Evolutionary conservation across 2,329 filamentous ascomycete species (phyloP).

Genomic region (Aspergillus brasiliensis): DNA sequence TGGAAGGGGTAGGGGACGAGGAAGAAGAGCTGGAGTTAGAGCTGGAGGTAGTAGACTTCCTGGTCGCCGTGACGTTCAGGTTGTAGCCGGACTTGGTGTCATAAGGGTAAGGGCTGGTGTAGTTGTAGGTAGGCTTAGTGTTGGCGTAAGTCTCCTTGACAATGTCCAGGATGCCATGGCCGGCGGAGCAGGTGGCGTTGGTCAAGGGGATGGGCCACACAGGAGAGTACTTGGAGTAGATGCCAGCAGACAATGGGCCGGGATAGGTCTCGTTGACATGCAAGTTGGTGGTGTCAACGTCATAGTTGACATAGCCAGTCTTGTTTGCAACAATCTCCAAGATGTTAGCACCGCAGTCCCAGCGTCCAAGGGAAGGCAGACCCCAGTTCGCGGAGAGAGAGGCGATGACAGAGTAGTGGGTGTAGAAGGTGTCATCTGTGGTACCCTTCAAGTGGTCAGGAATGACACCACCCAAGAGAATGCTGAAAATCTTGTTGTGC

Average conservation of each 20-base stretch:
- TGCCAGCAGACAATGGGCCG: conserved; percentile 41
- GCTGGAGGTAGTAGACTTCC: conserved; percentile 9
- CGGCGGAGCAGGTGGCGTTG: conserved; percentile 35
- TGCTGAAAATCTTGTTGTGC: conserved; percentile 68
- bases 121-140: conserved; percentile 35
- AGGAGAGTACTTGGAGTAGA: conserved; percentile 30
- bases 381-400: conserved; percentile 70
- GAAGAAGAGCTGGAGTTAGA: conserved; percentile 14
- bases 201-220: conserved; percentile 34
- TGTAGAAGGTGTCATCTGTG: conserved; percentile 69
- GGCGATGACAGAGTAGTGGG: conserved; percentile 71
- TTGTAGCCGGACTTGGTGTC: conserved; percentile 31
- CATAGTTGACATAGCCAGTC: conserved; percentile 58
- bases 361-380: conserved; percentile 69
- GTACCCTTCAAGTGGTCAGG: conserved; percentile 66
- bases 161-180: conserved; percentile 36
- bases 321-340: conserved; percentile 61
- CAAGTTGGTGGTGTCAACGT: conserved; percentile 44
- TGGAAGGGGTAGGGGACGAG: conserved; percentile 9
- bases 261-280: conserved; percentile 60
- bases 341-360: conserved; percentile 73
- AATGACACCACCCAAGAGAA: conserved; percentile 75
- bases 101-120: conserved; percentile 38
- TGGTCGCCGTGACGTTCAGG: conserved; percentile 31
- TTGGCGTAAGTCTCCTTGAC: conserved; percentile 37